A percentile compares a stretch with the other conserved stretches of the same genome.
phyloP scores from a whole-genome alignment of 257 asterid species.

The Cinchona pubescens region DNA sequence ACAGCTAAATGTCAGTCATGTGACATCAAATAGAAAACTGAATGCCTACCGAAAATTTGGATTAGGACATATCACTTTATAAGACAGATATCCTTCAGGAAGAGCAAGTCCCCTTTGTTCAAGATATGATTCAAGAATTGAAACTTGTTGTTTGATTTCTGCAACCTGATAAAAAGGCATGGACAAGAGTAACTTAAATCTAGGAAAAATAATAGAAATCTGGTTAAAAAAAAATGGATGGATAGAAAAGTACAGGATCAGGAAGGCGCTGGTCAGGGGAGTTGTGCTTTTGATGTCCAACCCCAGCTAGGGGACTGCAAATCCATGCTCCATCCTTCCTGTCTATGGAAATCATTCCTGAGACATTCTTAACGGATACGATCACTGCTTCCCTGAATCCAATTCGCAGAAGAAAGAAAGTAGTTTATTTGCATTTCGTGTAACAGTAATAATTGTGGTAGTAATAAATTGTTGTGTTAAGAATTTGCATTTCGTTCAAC shows the following conservation, averaged over 20 bases:
- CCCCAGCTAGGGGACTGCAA: slow-evolving; percentile 35
- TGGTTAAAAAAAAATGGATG: no score
- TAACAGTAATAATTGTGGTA: no score
- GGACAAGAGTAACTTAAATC: slow-evolving; percentile 5
- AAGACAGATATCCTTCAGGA: slow-evolving; percentile 74
- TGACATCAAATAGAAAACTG: background rate
- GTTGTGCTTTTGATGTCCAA: slow-evolving; percentile 16
- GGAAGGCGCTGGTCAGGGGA: slow-evolving; percentile 46
- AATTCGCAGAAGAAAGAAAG: background rate
- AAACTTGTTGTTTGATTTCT: slow-evolving; percentile 56
- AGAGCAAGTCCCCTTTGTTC: slow-evolving; percentile 81
- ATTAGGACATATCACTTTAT: slow-evolving; percentile 85
- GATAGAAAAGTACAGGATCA: slow-evolving; percentile 76
- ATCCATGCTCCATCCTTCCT: slow-evolving; percentile 75
- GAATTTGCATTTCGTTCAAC: no score
- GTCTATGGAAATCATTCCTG: slow-evolving; percentile 53
- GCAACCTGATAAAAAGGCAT: slow-evolving; percentile 51
- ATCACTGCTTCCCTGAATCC: slow-evolving; percentile 66
- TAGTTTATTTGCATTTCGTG: no score
- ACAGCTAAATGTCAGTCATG: background rate
- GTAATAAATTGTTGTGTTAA: no score
- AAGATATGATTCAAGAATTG: slow-evolving; percentile 80
- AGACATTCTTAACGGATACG: slow-evolving; percentile 55
- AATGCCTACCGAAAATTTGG: slow-evolving; percentile 63
- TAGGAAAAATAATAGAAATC: background rate